Conservation (phyloP, 257 asterid genomes). For the Capsicum rhomboideum region DNA sequence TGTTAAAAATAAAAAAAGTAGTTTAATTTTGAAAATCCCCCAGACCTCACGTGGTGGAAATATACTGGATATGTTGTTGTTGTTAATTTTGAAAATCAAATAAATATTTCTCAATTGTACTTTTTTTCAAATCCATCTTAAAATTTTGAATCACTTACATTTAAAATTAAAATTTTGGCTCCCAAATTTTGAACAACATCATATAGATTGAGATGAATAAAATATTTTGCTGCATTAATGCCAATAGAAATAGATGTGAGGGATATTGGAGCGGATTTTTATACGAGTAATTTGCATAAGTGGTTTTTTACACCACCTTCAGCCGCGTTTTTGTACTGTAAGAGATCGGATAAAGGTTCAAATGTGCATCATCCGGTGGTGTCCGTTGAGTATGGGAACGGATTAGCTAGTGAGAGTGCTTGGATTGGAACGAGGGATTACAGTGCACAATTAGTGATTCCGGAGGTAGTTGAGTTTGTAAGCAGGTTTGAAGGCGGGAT, state of each 20-base stretch:
- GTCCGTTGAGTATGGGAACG: slow-evolving; percentile 75
- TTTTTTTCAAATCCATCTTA: too few species aligned
- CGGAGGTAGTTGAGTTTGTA: slow-evolving; percentile 55
- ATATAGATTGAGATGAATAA: too few species aligned
- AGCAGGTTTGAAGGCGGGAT: slow-evolving; percentile 69
- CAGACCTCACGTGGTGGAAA: too few species aligned
- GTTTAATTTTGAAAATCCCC: too few species aligned
- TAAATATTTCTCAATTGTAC: too few species aligned
- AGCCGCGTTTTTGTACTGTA: slow-evolving; percentile 62
- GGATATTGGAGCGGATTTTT: slow-evolving; percentile 73
- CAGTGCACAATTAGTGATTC: slow-evolving; percentile 71
- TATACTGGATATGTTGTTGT: too few species aligned
- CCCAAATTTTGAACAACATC: too few species aligned
- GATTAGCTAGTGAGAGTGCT: slow-evolving; percentile 62
- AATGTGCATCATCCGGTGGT: slow-evolving; percentile 73
- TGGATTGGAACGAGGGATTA: slow-evolving; percentile 91
- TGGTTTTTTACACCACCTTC: slow-evolving; percentile 87
- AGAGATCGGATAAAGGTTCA: slow-evolving; percentile 32
- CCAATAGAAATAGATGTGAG: slow-evolving; percentile 48
- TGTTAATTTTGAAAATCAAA: too few species aligned
- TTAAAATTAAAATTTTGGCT: too few species aligned
- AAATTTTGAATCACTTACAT: too few species aligned
- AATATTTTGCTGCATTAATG: not conserved
- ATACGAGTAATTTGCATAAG: slow-evolving; percentile 66
- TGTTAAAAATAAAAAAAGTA: too few species aligned